Conservation (phyloP, 2,329 filamentous ascomycete species). For the Arthrobotrys iridis region DNA sequence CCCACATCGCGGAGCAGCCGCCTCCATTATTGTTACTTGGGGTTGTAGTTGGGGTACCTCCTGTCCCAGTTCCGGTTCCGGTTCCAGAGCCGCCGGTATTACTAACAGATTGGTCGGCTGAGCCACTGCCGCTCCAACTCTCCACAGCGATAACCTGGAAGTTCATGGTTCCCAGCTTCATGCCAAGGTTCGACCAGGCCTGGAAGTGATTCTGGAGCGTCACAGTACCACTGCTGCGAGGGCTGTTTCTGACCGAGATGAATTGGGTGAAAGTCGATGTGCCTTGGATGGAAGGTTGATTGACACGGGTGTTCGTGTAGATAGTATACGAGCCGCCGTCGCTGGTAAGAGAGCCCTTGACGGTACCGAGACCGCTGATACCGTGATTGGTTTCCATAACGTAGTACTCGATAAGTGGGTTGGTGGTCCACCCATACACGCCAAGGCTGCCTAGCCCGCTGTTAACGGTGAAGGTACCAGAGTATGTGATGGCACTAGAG, state of each 20-base stretch:
- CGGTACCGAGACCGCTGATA: constrained; percentile 60
- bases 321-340: constrained; percentile 63
- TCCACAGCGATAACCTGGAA: constrained; percentile 70
- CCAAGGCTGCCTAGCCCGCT: constrained; percentile 61
- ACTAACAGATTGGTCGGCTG: constrained; percentile 64
- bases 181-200: constrained; percentile 66
- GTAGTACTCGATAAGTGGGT: constrained; percentile 63
- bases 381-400: constrained; percentile 63
- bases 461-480: constrained; percentile 59
- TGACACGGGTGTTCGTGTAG: constrained; percentile 62
- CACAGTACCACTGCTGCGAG: constrained; percentile 67
- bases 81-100: constrained; percentile 28
- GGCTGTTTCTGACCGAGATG: constrained; percentile 66
- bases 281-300: constrained; percentile 65
- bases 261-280: constrained; percentile 67
- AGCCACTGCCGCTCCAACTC: constrained; percentile 66
- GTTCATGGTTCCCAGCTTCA: constrained; percentile 65
- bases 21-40: not conserved
- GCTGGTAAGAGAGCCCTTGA: constrained; percentile 60
- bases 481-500: constrained; percentile 59
- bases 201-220: constrained; percentile 67
- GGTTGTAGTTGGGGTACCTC: not conserved
- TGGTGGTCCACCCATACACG: constrained; percentile 63
- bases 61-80: not conserved
- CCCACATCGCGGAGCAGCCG: constrained; percentile 59